These are phyloP conservation scores for Rubia tinctorum DNA, from an alignment of 305 asterid species.

Conservation along the genomic window DNA sequence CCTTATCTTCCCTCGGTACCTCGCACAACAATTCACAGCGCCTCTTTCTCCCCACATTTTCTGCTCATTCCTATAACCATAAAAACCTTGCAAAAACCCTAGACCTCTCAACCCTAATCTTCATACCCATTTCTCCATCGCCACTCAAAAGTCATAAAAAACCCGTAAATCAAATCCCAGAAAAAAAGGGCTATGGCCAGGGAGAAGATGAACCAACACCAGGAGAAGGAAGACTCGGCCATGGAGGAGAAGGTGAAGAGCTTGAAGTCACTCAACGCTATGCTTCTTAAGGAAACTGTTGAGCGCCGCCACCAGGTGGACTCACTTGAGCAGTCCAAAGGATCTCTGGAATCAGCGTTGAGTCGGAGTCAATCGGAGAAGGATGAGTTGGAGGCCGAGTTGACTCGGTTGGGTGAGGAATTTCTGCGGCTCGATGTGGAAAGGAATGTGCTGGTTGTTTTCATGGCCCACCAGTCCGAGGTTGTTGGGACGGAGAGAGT, in stretches of 20 bases:
- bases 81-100: conserved; percentile 20
- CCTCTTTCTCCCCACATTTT: not conserved
- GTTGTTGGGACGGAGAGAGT: conserved; percentile 28
- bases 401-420: conserved; percentile 39
- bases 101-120: conserved; percentile 21
- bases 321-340: conserved; percentile 41
- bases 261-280: conserved; percentile 58
- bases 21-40: not conserved
- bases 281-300: conserved; percentile 57
- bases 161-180: not conserved
- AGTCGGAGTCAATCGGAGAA: conserved; percentile 44
- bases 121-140: not conserved
- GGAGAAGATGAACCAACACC: conserved; percentile 18
- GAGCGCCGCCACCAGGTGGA: conserved; percentile 71
- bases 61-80: conserved; percentile 6
- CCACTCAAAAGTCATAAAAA: not conserved
- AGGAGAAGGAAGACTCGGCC: conserved; percentile 13
- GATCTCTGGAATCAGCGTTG: conserved; percentile 44
- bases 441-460: conserved; percentile 45
- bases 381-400: conserved; percentile 38
- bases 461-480: conserved; percentile 34
- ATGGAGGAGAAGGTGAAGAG: conserved; percentile 60
- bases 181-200: conserved; percentile 16
- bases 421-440: conserved; percentile 50
- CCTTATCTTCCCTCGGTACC: not conserved